Percentiles rank a stretch among this genome's conserved stretches.
Evolutionary conservation across 2,329 filamentous ascomycete species (phyloP).

Genomic region (Penicillium rolfsii): DNA sequence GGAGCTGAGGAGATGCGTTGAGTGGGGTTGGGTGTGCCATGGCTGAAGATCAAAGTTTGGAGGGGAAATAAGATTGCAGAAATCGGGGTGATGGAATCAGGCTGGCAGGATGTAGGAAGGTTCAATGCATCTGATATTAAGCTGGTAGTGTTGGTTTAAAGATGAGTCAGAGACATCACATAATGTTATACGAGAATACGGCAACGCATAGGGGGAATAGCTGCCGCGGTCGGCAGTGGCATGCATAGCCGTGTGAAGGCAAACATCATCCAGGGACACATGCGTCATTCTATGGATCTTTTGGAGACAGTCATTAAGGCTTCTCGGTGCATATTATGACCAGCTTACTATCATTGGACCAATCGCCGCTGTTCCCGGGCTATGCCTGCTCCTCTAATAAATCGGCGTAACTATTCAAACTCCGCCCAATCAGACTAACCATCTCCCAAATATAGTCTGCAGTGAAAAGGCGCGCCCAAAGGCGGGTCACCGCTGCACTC

Average conservation of each 20-base stretch:
- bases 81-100: not conserved
- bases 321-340: not conserved
- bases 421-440: slow-evolving; percentile 41
- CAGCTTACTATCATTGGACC: not conserved
- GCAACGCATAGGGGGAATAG: not conserved
- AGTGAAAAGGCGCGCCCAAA: slow-evolving; percentile 42
- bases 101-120: not conserved
- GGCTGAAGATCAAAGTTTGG: not conserved
- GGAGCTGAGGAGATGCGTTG: slow-evolving; percentile 19
- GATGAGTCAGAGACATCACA: not conserved
- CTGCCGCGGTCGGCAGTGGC: not conserved
- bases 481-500: slow-evolving; percentile 36
- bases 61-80: not conserved
- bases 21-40: slow-evolving; percentile 24
- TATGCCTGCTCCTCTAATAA: slow-evolving; percentile 27
- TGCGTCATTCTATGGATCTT: not conserved
- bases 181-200: not conserved
- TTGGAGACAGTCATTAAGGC: not conserved
- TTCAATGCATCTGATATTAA: not conserved
- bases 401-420: slow-evolving; percentile 39
- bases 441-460: slow-evolving; percentile 45
- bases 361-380: not conserved
- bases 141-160: too few relatives aligned
- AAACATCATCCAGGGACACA: not conserved
- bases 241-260: not conserved